Evolutionary conservation across 75 land plant genomes (phyloP), one percentile per base, ranked within the genome.

Genomic region (Sequoiadendron giganteum): DNA sequence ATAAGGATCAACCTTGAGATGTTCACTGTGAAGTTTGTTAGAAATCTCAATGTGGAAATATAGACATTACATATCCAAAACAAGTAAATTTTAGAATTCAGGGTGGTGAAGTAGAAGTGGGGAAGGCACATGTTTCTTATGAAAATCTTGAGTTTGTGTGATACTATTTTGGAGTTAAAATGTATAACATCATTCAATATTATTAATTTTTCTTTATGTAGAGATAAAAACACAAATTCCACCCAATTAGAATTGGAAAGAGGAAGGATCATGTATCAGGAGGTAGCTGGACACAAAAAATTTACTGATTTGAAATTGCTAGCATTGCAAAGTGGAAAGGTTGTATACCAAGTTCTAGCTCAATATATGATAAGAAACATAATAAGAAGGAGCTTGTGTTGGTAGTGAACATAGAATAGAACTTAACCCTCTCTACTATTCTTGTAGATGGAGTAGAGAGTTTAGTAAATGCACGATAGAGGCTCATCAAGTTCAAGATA

Each of bases 51-150:
- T 54, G 83, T 96, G 65, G 95, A 87, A 92, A 94, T 87, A 87
- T 91, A 43, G 87, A 72, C 55, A 92, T 98, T 88, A 85, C 90
- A 52, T 99, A 98, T 83, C 99, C 99, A 65, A 98, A 98, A 83
- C 92, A 95, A 58, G 99, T 98, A n/a, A 97, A 97, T 90, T 96
- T 91, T 94, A 99, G 99, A 38, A 91, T 92, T 87, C 99, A 98
- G 85, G 99, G 97, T 87, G 99, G 99, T 87, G 86, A 88, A 56
- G 91, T 90, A 85, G 91, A 94, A 77, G 99, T 96, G 88, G 99
- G 99, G 28, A 93, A 91, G 88, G 89, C 90, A 14, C 96, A 99
- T 30, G 90, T 54, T 88, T 99, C 99, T 85, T 61, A 86, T 43
- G 88, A 72, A 82, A 90, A 42, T 90, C 96, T 55, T 89, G 83